Evolutionary conservation across 148 eudicot genomes (phyloP), one percentile per base, ranked within the genome.

Genomic region (Beta vulgaris): DNA sequence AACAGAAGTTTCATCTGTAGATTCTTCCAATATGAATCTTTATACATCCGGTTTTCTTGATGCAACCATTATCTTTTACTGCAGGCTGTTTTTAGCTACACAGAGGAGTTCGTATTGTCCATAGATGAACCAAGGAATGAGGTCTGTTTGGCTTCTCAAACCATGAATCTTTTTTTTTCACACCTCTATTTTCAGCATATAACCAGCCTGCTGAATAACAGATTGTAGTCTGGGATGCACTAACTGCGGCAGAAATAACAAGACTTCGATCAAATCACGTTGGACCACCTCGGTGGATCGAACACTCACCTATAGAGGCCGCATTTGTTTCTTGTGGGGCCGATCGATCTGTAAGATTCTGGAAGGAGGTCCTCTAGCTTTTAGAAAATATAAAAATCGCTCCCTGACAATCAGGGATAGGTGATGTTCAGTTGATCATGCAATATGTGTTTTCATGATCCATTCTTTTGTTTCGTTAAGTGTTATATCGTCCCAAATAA

Each of bases 151-250:
- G 21, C 66, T 69, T 68, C 59, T 48, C 8, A 6, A 48, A 28
- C 71, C n/a, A 44, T 64, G 19, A 19, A 21, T 70, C 51, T 32
- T 69, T n/a, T 29, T 23, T 29, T n/a, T 53, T 46, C 21, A 62
- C 6, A 31, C 51, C 57, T 43, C 23, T 28, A 39, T 61, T 25
- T 12, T 13, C 10, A 34, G 29, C 10, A 6, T n/a, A 40, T 70
- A 40, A 40, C 35, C 36, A 7, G 49, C n/a, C 35, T 58, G 60
- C 9, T 37, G 29, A 2, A 3, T 19, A 6, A 68, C 85, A 91
- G 96, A 86, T 91, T 71, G 87, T 90, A 18, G 82, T 91, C 6
- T 93, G 98, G 98, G 98, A 89, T 73, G 86, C 96, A 8, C 73
- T 93, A 40, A 90, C 93, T 39, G 78, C 91, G 54, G 88, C 81